A percentile compares a stretch with the other conserved stretches of the same genome.
phyloP scores from a whole-genome alignment of 306 rosid species.

The Senna tora region DNA sequence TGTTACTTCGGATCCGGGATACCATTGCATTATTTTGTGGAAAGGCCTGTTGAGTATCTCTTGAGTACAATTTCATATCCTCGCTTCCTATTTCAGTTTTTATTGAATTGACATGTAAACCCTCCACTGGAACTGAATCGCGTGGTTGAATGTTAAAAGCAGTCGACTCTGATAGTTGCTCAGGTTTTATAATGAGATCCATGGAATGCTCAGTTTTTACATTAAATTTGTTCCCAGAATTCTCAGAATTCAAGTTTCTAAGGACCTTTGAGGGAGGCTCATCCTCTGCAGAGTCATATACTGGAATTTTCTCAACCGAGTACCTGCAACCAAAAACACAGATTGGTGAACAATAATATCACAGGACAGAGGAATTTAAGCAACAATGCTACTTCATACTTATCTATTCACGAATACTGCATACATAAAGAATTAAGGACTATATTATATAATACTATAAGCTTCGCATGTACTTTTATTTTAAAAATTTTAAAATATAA shows the following conservation, averaged over 20 bases:
- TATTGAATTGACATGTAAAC: constrained; percentile 46
- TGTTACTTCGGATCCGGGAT: constrained; percentile 69
- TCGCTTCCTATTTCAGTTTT: constrained; percentile 52
- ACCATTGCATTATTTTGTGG: constrained; percentile 71
- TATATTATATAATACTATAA: background rate
- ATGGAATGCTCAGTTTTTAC: constrained; percentile 47
- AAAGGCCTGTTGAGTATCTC: constrained; percentile 54
- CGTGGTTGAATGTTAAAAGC: constrained; percentile 55
- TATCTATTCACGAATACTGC: background rate
- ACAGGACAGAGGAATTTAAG: constrained; percentile 10
- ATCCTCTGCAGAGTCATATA: constrained; percentile 95
- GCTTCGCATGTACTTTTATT: too few relatives aligned
- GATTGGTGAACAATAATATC: constrained; percentile 18
- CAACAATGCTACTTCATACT: background rate
- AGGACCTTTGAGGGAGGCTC: constrained; percentile 57
- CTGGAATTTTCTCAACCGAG: constrained; percentile 91
- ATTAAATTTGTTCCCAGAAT: constrained; percentile 44
- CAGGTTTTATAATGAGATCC: constrained; percentile 52
- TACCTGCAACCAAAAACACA: constrained; percentile 60
- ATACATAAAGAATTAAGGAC: background rate
- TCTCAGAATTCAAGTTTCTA: constrained; percentile 37
- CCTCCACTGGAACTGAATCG: constrained; percentile 55
- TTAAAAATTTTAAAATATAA: too few relatives aligned
- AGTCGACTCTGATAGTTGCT: constrained; percentile 51
- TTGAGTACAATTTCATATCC: constrained; percentile 53